Base-by-base conservation (phyloP, 805 yeast genomes). In the Candida takata region DNA sequence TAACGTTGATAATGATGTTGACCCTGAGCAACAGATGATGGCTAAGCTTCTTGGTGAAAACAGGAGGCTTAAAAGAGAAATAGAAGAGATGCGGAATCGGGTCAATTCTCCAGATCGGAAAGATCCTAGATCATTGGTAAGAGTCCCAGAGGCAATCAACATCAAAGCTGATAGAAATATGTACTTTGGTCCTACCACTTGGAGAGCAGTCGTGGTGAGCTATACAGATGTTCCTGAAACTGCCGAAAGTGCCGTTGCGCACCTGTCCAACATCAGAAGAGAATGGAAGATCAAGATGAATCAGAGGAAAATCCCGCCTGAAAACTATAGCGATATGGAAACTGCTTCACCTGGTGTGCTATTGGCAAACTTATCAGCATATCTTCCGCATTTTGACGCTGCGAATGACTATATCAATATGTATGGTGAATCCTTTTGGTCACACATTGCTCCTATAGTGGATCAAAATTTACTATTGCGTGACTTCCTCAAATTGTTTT, bases 141-240 rank as follows among this genome's bases (percentile, higher is more conserved):
- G 10, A 8, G 7, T 20, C 10, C 23, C 23, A 20, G 23, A 20
- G 23, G 23, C 23, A 8, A 10, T 20, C 23, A 20, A 8, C 9
- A 20, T 20, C 9, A 30, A 30, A 15, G 12, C 28, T 3, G 38
- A 44, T n/a, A 40, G 48, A n/a, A 17, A 31, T 2, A 23, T 42
- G 4, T 47, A 29, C 31, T 44, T 29, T 23, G 57, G 57, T 1
- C 41, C 53, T 2, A 41, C 49, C 1, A 38, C 44, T 14, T 53
- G 53, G 53, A 43, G 47, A 36, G 29, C 54, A 1, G 20, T 38
- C 8, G 4, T 44, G 14, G 24, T 40, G 4, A 35, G 41, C 10
- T 16, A 15, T 4, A 31, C 25, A 5, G 2, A 20, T 20, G 14
- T 27, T 14, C 26, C 34, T 4, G 53, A 43, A 6, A 11, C 41